phyloP scores from a whole-genome alignment of 2,329 filamentous ascomycete genomes.

The Cladosporium sp. region DNA sequence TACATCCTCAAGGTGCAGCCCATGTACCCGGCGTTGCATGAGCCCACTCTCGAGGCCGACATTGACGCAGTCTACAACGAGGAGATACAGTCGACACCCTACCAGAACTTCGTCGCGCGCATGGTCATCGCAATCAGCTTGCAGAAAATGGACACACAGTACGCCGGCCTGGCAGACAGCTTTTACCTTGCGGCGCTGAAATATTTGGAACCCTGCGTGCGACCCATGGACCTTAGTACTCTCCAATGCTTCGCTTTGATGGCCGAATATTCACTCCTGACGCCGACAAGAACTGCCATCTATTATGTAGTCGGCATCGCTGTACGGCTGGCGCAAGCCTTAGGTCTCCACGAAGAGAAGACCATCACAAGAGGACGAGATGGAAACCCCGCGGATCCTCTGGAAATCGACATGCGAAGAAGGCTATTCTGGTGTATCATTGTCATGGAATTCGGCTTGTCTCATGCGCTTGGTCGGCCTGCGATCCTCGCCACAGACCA shows the following conservation, averaged over 20 bases:
- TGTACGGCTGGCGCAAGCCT: constrained; percentile 82
- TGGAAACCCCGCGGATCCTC: constrained; percentile 63
- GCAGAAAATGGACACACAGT: constrained; percentile 85
- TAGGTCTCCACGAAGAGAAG: constrained; percentile 85
- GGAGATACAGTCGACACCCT: constrained; percentile 66
- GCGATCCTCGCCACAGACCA: constrained; percentile 79
- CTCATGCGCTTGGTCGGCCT: constrained; percentile 84
- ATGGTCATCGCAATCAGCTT: constrained; percentile 95
- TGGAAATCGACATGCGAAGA: constrained; percentile 86
- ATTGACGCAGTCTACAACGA: constrained; percentile 79
- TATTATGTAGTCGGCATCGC: constrained; percentile 93
- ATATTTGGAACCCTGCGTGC: constrained; percentile 78
- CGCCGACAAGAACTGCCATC: constrained; percentile 85
- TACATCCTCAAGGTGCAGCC: constrained; percentile 89
- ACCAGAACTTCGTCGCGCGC: constrained; percentile 83
- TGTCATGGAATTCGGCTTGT: constrained; percentile 84
- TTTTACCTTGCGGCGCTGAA: constrained; percentile 91
- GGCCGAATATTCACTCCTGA: constrained; percentile 87
- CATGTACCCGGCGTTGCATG: constrained; percentile 84
- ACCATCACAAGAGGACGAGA: constrained; percentile 70
- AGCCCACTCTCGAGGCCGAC: constrained; percentile 73
- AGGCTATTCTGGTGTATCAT: constrained; percentile 85
- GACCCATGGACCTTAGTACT: constrained; percentile 85
- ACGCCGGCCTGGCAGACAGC: constrained; percentile 90
- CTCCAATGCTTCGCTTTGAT: constrained; percentile 87